phyloP scores from a whole-genome alignment of 306 rosid genomes.

The Casuarina equisetifolia region DNA sequence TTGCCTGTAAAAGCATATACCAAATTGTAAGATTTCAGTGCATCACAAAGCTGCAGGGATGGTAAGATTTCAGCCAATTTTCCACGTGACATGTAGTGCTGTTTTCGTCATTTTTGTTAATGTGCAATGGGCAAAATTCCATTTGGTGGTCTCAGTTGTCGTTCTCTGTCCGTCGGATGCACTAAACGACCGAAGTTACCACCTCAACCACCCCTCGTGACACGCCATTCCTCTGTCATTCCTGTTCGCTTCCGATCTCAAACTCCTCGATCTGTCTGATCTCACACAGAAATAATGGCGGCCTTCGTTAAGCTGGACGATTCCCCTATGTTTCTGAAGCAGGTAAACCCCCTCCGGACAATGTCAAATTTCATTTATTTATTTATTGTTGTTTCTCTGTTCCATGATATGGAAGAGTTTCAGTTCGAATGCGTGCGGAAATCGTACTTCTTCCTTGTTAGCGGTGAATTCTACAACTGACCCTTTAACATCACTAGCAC shows the following conservation, averaged over 20 bases:
- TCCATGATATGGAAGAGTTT: neutral
- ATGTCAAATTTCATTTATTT: neutral
- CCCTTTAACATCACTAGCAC: too few relatives aligned
- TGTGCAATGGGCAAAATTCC: too few relatives aligned
- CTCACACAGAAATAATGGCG: conserved; percentile 50
- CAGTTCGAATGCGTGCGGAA: neutral
- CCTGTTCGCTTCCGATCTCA: neutral
- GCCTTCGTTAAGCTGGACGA: conserved; percentile 88
- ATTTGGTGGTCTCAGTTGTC: too few relatives aligned
- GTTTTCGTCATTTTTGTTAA: too few relatives aligned
- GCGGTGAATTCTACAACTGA: neutral
- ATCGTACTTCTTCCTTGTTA: neutral
- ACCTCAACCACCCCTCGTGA: neutral
- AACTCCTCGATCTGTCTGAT: neutral
- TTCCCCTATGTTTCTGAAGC: conserved; percentile 97
- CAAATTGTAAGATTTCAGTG: too few relatives aligned
- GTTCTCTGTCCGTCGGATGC: neutral
- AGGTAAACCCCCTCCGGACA: conserved; percentile 42
- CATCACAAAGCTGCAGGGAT: too few relatives aligned
- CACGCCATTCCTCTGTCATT: neutral
- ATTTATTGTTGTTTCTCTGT: neutral
- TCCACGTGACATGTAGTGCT: too few relatives aligned
- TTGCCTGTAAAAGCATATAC: too few relatives aligned
- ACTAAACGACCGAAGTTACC: neutral
- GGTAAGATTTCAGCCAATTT: too few relatives aligned